Evolutionary conservation across 192 early-diverging fungal genomes (phyloP).

Genomic region (Podila epicladia): DNA sequence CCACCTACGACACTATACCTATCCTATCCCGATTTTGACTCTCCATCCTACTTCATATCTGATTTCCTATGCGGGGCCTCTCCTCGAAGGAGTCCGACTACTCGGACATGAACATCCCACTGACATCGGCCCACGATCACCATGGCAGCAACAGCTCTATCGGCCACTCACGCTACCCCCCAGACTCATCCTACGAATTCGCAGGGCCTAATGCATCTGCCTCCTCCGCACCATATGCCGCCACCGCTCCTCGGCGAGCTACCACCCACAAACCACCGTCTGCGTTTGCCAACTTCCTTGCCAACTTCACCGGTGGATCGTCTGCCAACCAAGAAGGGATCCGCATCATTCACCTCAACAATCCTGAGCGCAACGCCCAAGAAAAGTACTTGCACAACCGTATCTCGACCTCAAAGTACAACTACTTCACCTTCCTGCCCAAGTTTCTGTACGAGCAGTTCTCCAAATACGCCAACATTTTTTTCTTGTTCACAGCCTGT

Average conservation of each 20-base stretch:
- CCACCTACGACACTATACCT: conserved; percentile 41
- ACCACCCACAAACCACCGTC: conserved; percentile 4
- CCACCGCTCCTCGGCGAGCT: not conserved
- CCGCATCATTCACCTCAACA: conserved; percentile 93
- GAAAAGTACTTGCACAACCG: conserved; percentile 91
- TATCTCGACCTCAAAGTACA: conserved; percentile 98
- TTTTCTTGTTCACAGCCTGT: conserved; percentile 96
- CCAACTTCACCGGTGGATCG: conserved; percentile 18
- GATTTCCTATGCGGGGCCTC: conserved; percentile 42
- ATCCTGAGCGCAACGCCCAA: conserved; percentile 77
- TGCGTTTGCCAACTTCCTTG: conserved; percentile 12
- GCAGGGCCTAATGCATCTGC: not conserved
- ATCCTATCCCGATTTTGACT: not conserved
- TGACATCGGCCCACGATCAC: conserved; percentile 45
- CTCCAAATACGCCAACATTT: conserved; percentile 98
- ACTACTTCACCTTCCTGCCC: conserved; percentile 88
- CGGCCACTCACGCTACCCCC: conserved; percentile 28
- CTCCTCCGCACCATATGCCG: not conserved
- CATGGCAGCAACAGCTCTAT: conserved; percentile 23
- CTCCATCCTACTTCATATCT: not conserved
- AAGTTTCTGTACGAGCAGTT: conserved; percentile 99
- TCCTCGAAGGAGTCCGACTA: conserved; percentile 54
- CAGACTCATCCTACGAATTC: conserved; percentile 16
- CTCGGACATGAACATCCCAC: conserved; percentile 56
- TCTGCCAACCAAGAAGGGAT: conserved; percentile 32